Evolutionary conservation across 352 stramenopile species (phyloP), one percentile per base, ranked within the genome.

Genomic region (Globisporangium nagaii): DNA sequence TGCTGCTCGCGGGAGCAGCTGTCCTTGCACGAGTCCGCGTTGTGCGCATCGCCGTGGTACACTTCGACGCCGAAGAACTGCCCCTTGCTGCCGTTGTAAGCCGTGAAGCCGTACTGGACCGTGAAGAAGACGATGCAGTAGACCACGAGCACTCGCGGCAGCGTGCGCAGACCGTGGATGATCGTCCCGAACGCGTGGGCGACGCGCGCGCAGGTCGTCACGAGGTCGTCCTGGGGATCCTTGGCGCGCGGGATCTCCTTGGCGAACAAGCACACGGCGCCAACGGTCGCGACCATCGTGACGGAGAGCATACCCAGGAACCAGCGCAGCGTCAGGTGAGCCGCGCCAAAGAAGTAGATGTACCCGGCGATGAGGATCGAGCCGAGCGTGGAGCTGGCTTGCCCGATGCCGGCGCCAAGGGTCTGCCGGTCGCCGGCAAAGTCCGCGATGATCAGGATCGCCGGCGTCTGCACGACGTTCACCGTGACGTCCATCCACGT

Each of bases 401-500:
- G 75, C 15, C 75, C 78, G 25, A 93, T 86, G 7, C 68, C 75
- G 1, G 75, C 70, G 1, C 73, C 79, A 0, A 84, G 52, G 4
- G 79, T 90, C 60, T 90, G 79, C 3, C 78, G 72, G 15, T 90
- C 72, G 4, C 79, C 82, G 1, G 78, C 79, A 56, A 92, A 90
- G 49, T 93, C 79, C 0, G 78, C 75, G 35, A 90, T 82, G 55
- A 93, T 73, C 40, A 90, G 60, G 30, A 84, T 75, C 5, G 73
- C 78, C 1, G 78, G 79, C 8, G 78, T 87, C 65, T 89, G 77
- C 35, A 88, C 78, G 15, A 89, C 68, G 59, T 92, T 92, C 28
- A 89, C 75, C 1, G 79, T 92, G 40, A 90, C 69, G 46, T 92
- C 82, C 77, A 90, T 92, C 79, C 77, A 92, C 24, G 77, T 79